phyloP scores from a whole-genome alignment of 2,329 filamentous ascomycete genomes.

The Colletotrichum tamarilloi region DNA sequence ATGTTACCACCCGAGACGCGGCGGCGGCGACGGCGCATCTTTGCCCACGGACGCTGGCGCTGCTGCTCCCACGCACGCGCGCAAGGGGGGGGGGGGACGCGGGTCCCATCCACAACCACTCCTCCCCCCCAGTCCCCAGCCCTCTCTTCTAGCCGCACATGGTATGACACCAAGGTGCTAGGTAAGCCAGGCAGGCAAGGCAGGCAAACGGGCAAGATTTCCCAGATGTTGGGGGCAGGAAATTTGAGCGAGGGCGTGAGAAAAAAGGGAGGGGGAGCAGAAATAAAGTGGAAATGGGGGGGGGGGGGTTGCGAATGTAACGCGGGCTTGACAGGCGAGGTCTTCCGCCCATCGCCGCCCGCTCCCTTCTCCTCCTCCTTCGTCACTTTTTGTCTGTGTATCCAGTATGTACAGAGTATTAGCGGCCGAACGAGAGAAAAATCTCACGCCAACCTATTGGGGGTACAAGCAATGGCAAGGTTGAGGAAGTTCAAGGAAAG shows the following conservation, averaged over 20 bases:
- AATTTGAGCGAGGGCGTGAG: neutral
- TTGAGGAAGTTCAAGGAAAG: neutral
- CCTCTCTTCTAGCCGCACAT: neutral
- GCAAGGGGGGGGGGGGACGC: constrained; percentile 1
- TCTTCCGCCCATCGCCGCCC: constrained; percentile 24
- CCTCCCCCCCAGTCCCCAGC: neutral
- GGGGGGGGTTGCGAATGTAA: constrained; percentile 31
- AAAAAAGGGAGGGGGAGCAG: neutral
- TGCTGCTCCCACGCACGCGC: constrained; percentile 4
- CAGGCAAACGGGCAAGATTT: constrained; percentile 3
- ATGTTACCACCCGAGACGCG: constrained; percentile 31
- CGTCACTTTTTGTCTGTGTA: neutral
- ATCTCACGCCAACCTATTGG: neutral
- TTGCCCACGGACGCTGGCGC: constrained; percentile 27
- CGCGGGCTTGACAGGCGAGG: constrained; percentile 32
- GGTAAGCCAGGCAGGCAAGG: neutral
- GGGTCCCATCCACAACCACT: neutral
- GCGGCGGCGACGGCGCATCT: constrained; percentile 24
- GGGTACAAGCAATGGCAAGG: neutral
- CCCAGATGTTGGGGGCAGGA: constrained; percentile 21
- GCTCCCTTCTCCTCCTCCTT: neutral
- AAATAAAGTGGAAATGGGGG: constrained; percentile 12
- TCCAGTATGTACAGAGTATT: neutral
- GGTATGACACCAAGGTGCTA: neutral
- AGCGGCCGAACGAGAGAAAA: constrained; percentile 5